Evolutionary conservation across 2,329 filamentous ascomycete genomes (phyloP).

Genomic region (Lasiodiplodia sp.): DNA sequence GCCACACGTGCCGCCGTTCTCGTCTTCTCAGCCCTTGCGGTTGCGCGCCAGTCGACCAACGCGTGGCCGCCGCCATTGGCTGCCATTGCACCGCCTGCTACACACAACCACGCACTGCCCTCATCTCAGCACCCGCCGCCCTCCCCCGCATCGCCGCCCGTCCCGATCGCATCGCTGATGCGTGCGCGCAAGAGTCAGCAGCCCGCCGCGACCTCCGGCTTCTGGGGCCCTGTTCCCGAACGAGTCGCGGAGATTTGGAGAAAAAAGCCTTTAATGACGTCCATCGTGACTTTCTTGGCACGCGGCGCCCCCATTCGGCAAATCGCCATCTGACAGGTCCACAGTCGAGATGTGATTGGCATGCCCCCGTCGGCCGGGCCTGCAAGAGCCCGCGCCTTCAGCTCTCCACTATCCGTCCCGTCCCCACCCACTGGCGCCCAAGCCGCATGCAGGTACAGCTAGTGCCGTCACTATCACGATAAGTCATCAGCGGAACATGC

Average conservation of each 20-base stretch:
- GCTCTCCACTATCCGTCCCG: constrained; percentile 12
- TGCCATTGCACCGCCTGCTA: background rate
- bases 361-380: background rate
- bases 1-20: constrained; percentile 6
- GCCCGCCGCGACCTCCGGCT: background rate
- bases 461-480: background rate
- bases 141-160: background rate
- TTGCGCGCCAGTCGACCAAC: background rate
- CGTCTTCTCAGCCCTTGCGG: background rate
- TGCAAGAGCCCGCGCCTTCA: background rate
- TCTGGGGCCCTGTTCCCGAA: background rate
- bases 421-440: constrained; percentile 4
- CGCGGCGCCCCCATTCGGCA: constrained; percentile 13
- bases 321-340: constrained; percentile 13
- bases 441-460: constrained; percentile 24
- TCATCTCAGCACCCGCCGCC: background rate
- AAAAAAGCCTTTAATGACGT: constrained; percentile 15
- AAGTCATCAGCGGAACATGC: background rate
- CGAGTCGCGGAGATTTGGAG: constrained; percentile 24
- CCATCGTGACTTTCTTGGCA: constrained; percentile 21
- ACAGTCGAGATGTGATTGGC: constrained; percentile 9
- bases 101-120: background rate
- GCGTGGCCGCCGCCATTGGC: constrained; percentile 16
- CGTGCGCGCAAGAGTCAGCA: background rate
- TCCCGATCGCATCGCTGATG: background rate